Evolutionary conservation across 805 yeast genomes (phyloP), one percentile per base, ranked within the genome.

Genomic region (Saccharomycopsis fermentans): DNA sequence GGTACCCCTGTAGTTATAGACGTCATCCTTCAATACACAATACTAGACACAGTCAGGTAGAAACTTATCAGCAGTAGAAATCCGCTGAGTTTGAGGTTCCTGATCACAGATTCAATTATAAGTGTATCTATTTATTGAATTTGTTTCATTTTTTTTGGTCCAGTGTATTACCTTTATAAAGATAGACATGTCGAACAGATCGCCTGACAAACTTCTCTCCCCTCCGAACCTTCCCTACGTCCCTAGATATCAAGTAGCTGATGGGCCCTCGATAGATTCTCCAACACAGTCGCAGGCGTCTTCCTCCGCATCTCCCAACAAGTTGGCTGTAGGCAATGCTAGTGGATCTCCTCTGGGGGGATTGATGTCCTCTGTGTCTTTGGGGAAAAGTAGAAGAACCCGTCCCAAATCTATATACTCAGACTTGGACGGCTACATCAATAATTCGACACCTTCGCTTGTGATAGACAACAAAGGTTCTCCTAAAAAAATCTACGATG

Each of bases 341-440:
- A 16, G 16, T 21, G 50, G 50, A 16, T 43, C 50, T 2, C 50
- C 50, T 14, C 27, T 43, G 50, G 29, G 11, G 12, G 50, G 50
- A 12, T 21, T 43, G 14, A 43, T 43, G 50, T 43, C 50, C n/a
- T 43, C 50, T 16, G 29, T 43, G 9, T 21, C 50, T 14, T 9
- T 43, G n/a, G n/a, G 50, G 6, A 43, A 43, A 21, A 43, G 55
- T 12, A 52, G 61, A 39, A 29, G 60, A 43, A 58, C 55, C 12
- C 58, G 63, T 29, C 63, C 63, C 12, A 35, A 54, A 6, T 61
- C 63, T 14, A 27, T 61, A 21, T 61, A 61, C 26, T 59, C 62
- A 16, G 62, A 59, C 34, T 57, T 61, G 40, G 63, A 61, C 29
- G 34, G 58, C 3, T 61, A 56, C 52, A 55, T 61, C 37, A 58